Percentiles rank a stretch among this genome's conserved stretches.
These are phyloP conservation scores for Trichoderma gamsii DNA, from an alignment of 495 filamentous ascomycete genomes.

Conservation along the genomic window DNA sequence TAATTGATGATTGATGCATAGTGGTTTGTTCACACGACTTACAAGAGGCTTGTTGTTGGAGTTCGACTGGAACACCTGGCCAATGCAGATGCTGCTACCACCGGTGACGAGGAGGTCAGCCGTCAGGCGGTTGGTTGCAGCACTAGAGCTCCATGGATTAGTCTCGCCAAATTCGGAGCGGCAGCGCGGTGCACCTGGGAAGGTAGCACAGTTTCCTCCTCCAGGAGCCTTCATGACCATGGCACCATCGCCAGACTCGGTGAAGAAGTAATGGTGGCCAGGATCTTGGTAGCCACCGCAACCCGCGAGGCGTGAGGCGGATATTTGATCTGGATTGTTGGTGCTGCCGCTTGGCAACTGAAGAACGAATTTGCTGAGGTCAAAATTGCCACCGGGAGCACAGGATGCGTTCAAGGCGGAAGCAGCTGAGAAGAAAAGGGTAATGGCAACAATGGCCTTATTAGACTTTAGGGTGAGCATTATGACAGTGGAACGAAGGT, in stretches of 20 bases:
- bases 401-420: neutral
- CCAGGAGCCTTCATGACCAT: neutral
- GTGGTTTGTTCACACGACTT: conserved; percentile 1
- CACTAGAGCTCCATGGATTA: neutral
- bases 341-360: neutral
- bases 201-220: neutral
- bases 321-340: neutral
- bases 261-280: conserved; percentile 1
- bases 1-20: neutral
- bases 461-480: neutral
- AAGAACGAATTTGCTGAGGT: conserved; percentile 1
- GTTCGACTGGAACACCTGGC: neutral
- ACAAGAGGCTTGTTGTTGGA: neutral
- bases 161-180: neutral
- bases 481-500: conserved; percentile 1
- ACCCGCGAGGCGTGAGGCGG: neutral
- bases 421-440: neutral
- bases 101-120: neutral
- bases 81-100: neutral
- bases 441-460: neutral
- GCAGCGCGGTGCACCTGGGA: neutral
- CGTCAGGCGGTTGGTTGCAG: neutral
- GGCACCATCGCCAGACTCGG: neutral
- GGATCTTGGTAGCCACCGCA: neutral
- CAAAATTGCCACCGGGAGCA: neutral